phyloP scores from a whole-genome alignment of 306 rosid genomes.

The Myrica gale region DNA sequence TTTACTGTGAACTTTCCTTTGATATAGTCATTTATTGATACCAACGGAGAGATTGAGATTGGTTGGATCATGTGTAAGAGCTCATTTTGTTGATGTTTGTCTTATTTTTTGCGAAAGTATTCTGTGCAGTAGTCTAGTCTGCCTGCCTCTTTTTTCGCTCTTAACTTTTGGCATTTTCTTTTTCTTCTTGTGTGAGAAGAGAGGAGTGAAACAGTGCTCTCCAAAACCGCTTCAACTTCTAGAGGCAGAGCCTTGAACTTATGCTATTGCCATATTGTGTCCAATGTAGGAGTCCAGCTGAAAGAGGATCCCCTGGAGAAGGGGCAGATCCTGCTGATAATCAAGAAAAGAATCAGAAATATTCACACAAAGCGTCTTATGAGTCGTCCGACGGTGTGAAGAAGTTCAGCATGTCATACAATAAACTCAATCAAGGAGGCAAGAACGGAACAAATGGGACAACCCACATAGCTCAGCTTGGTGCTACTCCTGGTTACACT shows the following conservation, averaged over 20 bases:
- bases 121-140: background rate
- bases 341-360: constrained; percentile 35
- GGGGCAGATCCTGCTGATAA: constrained; percentile 29
- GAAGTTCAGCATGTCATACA: constrained; percentile 63
- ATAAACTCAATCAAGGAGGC: constrained; percentile 61
- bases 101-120: background rate
- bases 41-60: background rate
- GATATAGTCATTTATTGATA: background rate
- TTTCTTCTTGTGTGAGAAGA: background rate
- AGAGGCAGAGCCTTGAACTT: constrained; percentile 8
- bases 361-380: constrained; percentile 32
- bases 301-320: constrained; percentile 36
- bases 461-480: constrained; percentile 57
- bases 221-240: background rate
- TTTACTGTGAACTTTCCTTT: background rate
- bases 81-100: background rate
- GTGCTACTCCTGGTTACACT: constrained; percentile 66
- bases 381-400: constrained; percentile 40
- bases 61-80: background rate
- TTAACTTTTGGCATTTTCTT: background rate
- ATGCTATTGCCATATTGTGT: constrained; percentile 22
- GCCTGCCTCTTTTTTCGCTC: constrained; percentile 2
- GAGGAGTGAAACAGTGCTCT: background rate
- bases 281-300: constrained; percentile 44
- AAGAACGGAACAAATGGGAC: constrained; percentile 46